Conservation (phyloP, 2,329 filamentous ascomycete genomes). For the Fusarium papillatum region DNA sequence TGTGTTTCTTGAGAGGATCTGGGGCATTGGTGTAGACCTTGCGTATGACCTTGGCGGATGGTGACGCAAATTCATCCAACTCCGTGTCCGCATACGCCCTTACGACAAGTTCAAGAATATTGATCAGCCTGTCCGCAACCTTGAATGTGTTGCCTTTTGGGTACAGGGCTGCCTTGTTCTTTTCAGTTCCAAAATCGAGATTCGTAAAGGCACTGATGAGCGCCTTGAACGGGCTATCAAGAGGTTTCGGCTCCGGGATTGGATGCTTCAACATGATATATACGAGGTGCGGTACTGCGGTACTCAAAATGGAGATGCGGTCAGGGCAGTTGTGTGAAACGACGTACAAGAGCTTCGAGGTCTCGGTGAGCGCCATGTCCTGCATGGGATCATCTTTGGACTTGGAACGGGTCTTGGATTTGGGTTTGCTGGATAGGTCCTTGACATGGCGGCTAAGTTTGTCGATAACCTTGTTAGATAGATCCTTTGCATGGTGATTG, state of each 20-base stretch:
- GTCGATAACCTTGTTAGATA: conserved; percentile 39
- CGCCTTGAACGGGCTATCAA: conserved; percentile 79
- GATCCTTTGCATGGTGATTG: conserved; percentile 72
- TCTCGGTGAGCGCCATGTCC: conserved; percentile 86
- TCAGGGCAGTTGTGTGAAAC: conserved; percentile 81
- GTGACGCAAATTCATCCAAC: conserved; percentile 79
- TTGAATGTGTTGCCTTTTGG: conserved; percentile 71
- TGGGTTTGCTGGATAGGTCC: neutral
- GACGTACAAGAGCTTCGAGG: conserved; percentile 91
- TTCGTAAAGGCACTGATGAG: conserved; percentile 88
- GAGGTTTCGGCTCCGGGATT: conserved; percentile 71
- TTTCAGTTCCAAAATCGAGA: conserved; percentile 74
- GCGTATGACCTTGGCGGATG: conserved; percentile 81
- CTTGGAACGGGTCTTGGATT: conserved; percentile 36
- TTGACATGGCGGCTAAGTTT: neutral
- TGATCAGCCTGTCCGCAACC: conserved; percentile 75
- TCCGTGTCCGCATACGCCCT: conserved; percentile 74
- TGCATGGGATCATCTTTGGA: conserved; percentile 70
- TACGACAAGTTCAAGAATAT: conserved; percentile 77
- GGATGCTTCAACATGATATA: conserved; percentile 74
- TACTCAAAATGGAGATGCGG: conserved; percentile 72
- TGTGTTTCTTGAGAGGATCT: conserved; percentile 67
- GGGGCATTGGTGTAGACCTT: conserved; percentile 80
- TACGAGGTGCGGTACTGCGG: conserved; percentile 78
- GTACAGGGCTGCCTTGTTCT: conserved; percentile 71